Evolutionary conservation across 2,329 filamentous ascomycete genomes (phyloP).

Genomic region (Geoglossum cookeanum): DNA sequence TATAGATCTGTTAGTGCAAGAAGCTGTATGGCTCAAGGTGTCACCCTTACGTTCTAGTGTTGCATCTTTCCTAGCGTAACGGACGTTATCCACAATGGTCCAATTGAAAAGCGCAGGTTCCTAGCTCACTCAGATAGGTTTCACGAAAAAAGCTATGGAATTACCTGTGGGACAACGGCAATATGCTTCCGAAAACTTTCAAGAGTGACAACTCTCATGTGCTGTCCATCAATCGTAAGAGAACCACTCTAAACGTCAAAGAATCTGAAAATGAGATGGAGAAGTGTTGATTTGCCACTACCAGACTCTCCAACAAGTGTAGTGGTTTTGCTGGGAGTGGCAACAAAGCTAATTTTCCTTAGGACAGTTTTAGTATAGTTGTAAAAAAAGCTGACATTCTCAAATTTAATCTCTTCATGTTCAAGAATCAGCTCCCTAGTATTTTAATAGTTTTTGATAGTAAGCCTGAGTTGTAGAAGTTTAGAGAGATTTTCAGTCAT

Average conservation of each 20-base stretch:
- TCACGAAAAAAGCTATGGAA: no score
- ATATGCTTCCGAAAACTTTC: conserved; percentile 37
- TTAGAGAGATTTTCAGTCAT: conserved; percentile 40
- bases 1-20: no score
- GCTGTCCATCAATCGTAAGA: conserved; percentile 33
- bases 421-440: conserved; percentile 27
- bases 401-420: conserved; percentile 32
- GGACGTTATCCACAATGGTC: conserved; percentile 44
- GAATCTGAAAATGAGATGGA: conserved; percentile 35
- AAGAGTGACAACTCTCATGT: conserved; percentile 38
- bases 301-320: conserved; percentile 37
- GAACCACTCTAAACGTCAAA: conserved; percentile 31
- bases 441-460: conserved; percentile 28
- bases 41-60: no score
- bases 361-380: conserved; percentile 29
- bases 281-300: conserved; percentile 35
- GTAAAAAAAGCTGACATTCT: conserved; percentile 35
- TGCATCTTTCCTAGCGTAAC: conserved; percentile 40
- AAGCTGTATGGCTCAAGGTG: no score
- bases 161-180: conserved; percentile 28
- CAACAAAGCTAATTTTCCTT: conserved; percentile 27
- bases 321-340: conserved; percentile 29
- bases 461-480: conserved; percentile 37
- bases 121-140: no score
- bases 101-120: conserved; percentile 45